phyloP scores from a whole-genome alignment of 148 eudicot genomes.

The Amaranthus hypochondriacus region DNA sequence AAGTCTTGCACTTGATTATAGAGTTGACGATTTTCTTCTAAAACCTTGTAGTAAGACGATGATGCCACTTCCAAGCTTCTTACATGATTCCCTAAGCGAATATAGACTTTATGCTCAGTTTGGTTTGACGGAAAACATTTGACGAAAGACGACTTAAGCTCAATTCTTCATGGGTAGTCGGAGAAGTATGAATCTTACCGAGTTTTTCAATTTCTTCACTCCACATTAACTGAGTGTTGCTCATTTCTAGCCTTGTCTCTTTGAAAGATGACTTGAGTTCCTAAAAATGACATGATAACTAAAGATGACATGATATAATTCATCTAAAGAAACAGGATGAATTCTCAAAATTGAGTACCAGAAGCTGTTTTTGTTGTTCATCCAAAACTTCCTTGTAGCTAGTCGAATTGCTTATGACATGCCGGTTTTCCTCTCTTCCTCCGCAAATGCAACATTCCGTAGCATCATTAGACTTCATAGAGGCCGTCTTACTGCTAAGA shows the following conservation, averaged over 20 bases:
- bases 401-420: constrained; percentile 17
- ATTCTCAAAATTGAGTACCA: constrained; percentile 32
- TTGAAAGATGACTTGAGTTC: constrained; percentile 54
- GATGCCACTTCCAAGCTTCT: constrained; percentile 73
- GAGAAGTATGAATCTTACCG: constrained; percentile 37
- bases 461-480: constrained; percentile 41
- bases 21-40: constrained; percentile 83
- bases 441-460: constrained; percentile 70
- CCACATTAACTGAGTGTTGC: constrained; percentile 54
- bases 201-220: constrained; percentile 60
- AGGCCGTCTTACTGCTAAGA: constrained; percentile 45
- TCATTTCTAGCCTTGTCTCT: constrained; percentile 50
- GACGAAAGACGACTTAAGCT: too few relatives aligned
- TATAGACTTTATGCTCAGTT: too few relatives aligned
- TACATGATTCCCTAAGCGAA: constrained; percentile 54
- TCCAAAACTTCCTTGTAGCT: constrained; percentile 36
- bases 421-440: constrained; percentile 35
- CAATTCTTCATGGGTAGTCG: too few relatives aligned
- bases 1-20: constrained; percentile 94
- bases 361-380: constrained; percentile 60
- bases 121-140: too few relatives aligned
- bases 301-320: background rate
- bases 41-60: constrained; percentile 80
- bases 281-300: constrained; percentile 23
- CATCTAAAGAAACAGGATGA: background rate